Evolutionary conservation across 768 basidiomycete genomes (phyloP), one percentile per base, ranked within the genome.

Genomic region (Dendrothele bispora): DNA sequence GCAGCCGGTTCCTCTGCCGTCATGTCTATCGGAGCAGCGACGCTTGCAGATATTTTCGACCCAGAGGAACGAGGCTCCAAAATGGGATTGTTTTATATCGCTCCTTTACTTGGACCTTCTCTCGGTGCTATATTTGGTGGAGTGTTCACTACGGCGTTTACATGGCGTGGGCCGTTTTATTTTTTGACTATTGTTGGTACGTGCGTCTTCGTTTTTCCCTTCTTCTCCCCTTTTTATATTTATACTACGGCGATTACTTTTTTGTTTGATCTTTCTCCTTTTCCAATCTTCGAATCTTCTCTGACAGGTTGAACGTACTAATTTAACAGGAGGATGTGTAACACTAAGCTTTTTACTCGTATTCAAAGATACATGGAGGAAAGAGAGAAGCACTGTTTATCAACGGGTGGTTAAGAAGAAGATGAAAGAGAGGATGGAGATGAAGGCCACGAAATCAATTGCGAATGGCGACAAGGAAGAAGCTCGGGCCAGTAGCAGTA

Each of bases 101-200:
- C 22, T 14, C n/a, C 27, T 22, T 75, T 91, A n/a, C 77, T 93
- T 17, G 90, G 89, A 3, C 82, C 83, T 2, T 77, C 78, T n/a
- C 55, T 89, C 3, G 88, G 86, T 0, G 86, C 88, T 5, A 74
- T 91, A 17, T 55, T 90, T 39, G 89, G 89, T 2, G 88, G 89
- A 0, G 74, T 67, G 4, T 65, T 91, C 3, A 83, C 88, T 0
- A 72, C 82, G 44, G 76, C 70, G 0, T 84, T 84, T 62, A 75
- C 72, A 42, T 95, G 94, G 93, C 78, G 88, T 29, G 80, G 84
- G 6, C 80, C 82, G 1, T 91, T 95, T 61, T 95, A 88, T 79
- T 91, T 94, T 62, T 75, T 93, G 18, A 70, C 78, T 1, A 82
- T 83, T 25, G 73, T 85, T 46, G 78, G 78, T 8, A 81, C 80